Percentiles rank a stretch among this genome's conserved stretches.
phyloP scores from a whole-genome alignment of 257 asterid species.

The Solanum chmielewskii region DNA sequence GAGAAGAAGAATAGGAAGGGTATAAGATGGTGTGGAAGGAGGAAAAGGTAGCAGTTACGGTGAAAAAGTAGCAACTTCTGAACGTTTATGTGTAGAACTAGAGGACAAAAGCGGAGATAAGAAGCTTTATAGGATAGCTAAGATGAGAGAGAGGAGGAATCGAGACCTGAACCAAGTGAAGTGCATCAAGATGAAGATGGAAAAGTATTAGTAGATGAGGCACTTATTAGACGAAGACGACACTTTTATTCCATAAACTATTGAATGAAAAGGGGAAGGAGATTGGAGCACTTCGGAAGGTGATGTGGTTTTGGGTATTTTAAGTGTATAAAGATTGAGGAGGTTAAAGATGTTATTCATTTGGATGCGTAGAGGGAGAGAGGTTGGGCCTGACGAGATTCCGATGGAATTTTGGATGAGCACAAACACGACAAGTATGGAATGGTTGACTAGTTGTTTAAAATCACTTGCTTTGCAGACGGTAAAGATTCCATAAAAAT shows the following conservation, averaged over 20 bases:
- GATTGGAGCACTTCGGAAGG: neutral
- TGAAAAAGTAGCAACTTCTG: neutral
- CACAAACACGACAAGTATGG: neutral
- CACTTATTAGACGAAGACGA: neutral
- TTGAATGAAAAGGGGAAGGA: neutral
- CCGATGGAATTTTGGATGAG: neutral
- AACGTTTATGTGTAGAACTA: neutral
- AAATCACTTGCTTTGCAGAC: too few relatives aligned
- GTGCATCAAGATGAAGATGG: neutral
- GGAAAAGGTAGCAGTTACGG: neutral
- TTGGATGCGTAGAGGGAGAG: neutral
- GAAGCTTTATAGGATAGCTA: neutral
- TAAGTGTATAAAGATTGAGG: neutral
- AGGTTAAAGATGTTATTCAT: neutral
- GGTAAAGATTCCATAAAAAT: neutral
- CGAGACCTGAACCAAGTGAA: neutral
- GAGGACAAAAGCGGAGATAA: neutral
- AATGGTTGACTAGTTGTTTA: neutral
- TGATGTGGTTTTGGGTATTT: neutral
- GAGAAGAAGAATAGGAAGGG: neutral
- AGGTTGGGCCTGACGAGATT: neutral
- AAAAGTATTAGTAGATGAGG: neutral
- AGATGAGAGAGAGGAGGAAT: neutral
- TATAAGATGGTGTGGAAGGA: neutral
- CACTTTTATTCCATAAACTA: neutral